phyloP scores from a whole-genome alignment of 2,329 filamentous ascomycete genomes.

The Biscogniauxia marginata region DNA sequence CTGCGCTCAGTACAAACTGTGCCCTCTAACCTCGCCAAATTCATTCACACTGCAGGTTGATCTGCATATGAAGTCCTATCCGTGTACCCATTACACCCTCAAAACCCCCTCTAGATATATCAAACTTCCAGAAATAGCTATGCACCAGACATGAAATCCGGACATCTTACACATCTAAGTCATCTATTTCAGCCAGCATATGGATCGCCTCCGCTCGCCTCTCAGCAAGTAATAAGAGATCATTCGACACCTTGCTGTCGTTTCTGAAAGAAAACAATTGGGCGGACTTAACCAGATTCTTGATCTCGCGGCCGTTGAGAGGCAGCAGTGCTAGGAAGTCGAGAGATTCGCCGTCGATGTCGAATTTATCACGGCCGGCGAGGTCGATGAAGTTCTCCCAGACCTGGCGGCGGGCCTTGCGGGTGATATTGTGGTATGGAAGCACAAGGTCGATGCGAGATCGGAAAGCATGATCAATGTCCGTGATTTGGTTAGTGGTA shows the following conservation, averaged over 20 bases:
- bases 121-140: too few relatives aligned
- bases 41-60: too few relatives aligned
- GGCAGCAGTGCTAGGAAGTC: constrained; percentile 39
- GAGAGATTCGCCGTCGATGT: constrained; percentile 30
- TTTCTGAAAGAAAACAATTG: constrained; percentile 35
- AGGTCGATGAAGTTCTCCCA: constrained; percentile 37
- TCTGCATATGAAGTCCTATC: too few relatives aligned
- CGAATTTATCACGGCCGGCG: constrained; percentile 31
- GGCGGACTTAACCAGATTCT: constrained; percentile 45
- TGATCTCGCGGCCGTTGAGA: constrained; percentile 52
- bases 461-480: constrained; percentile 38
- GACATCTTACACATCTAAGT: too few relatives aligned
- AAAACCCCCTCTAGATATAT: too few relatives aligned
- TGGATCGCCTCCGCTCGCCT: constrained; percentile 27
- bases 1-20: too few relatives aligned
- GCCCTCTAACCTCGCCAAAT: too few relatives aligned
- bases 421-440: constrained; percentile 32
- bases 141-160: too few relatives aligned
- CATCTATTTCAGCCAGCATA: constrained; percentile 6
- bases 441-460: constrained; percentile 36
- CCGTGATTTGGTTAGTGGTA: constrained; percentile 37
- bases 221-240: constrained; percentile 33
- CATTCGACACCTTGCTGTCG: constrained; percentile 28
- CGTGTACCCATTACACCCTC: too few relatives aligned
- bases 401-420: constrained; percentile 30